Evolutionary conservation across 306 rosid genomes (phyloP), one percentile per base, ranked within the genome.

Genomic region (Quercus mongolica): DNA sequence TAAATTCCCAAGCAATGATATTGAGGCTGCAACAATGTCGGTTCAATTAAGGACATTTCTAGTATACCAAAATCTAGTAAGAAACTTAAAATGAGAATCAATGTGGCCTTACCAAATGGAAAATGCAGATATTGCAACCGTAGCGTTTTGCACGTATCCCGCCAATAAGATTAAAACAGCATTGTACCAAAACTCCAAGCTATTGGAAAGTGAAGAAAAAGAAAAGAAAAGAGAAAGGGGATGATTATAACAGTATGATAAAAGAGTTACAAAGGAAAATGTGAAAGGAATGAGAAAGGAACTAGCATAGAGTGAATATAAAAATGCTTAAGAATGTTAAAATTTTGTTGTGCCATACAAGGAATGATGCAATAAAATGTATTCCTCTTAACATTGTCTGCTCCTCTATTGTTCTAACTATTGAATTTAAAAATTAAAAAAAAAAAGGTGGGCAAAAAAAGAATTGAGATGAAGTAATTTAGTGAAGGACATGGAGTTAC

Each of bases 401-500:
- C 38, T 33, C 0, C 38, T 33, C 38, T 33, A 33, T 33, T 33
- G 7, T 33, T 33, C 38, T 33, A 33, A 33, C 38, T 1, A 33
- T 33, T 33, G 38, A 33, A 33, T 33, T 33, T 33, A 33, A 33
- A 33, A 33, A 5, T 4, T 4, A 33, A 35, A 35, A 35, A 1
- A 7, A 8, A 8, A 8, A 41, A 41, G 46, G 46, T 41, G 46
- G 46, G 46, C 1, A 41, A 38, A 41, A 38, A 0, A 41, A 2
- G 46, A 49, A 49, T 49, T 49, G 54, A 49, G 17, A 49, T 10
- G 54, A 49, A 49, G 14, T 49, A 49, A 3, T 49, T 49, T 49
- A 49, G 17, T 49, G 54, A 21, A 20, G n/a, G 15, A 11, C 2
- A 12, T 67, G 59, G n/a, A 33, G 76, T 83, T 73, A 89, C 93